phyloP scores from a whole-genome alignment of 169 alveolate species.

The Besnoitia besnoiti region DNA sequence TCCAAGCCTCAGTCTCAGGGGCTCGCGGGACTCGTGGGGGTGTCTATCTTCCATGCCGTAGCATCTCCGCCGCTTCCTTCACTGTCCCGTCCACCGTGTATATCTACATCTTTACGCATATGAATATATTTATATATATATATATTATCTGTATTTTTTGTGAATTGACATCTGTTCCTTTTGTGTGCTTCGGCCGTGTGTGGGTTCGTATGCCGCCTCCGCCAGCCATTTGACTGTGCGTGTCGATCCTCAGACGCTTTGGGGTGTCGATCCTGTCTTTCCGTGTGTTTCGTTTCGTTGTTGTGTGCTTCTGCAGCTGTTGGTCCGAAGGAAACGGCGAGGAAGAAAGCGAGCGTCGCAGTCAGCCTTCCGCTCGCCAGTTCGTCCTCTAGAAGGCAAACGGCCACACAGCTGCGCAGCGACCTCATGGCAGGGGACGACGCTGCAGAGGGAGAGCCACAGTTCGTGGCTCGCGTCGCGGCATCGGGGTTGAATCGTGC shows the following conservation, averaged over 20 bases:
- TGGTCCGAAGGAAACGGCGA: neutral
- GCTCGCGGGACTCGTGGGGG: too few relatives aligned
- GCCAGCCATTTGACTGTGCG: neutral
- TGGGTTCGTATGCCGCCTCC: neutral
- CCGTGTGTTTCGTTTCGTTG: too few relatives aligned
- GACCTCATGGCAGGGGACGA: neutral
- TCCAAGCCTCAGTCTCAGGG: too few relatives aligned
- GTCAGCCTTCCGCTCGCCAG: neutral
- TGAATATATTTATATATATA: too few relatives aligned
- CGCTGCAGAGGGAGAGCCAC: neutral
- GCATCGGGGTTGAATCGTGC: neutral
- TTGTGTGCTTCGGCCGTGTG: neutral
- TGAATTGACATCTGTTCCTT: neutral
- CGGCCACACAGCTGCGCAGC: neutral
- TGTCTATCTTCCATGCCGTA: too few relatives aligned
- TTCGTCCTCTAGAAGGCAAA: neutral
- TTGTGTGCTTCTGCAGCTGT: neutral
- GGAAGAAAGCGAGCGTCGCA: neutral
- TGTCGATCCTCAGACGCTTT: too few relatives aligned
- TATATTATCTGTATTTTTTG: too few relatives aligned
- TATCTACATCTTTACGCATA: too few relatives aligned
- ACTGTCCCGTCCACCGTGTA: too few relatives aligned
- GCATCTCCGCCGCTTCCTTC: too few relatives aligned
- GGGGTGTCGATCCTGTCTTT: too few relatives aligned
- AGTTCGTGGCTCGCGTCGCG: neutral